Evolutionary conservation across 257 asterid species (phyloP).

Genomic region (Ophiorrhiza pumila): DNA sequence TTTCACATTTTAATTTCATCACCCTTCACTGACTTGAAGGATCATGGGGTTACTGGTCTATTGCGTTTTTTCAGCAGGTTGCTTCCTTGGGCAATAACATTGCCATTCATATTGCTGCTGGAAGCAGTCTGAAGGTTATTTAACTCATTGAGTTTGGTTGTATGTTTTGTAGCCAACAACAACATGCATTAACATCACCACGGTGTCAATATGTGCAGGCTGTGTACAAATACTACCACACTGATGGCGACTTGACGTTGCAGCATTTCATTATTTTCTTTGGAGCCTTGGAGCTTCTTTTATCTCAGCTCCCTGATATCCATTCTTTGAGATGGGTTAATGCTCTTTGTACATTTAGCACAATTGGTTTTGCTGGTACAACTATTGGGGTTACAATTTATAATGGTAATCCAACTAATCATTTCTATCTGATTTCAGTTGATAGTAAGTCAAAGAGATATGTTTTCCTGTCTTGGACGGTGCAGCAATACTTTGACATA

Average conservation of each 20-base stretch:
- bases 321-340: conserved; percentile 64
- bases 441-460: not conserved
- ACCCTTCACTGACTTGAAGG: conserved; percentile 32
- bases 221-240: conserved; percentile 45
- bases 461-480: not conserved
- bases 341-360: conserved; percentile 53
- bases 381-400: conserved; percentile 50
- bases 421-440: not conserved
- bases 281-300: conserved; percentile 46
- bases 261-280: conserved; percentile 55
- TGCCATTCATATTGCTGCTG: conserved; percentile 66
- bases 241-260: conserved; percentile 43
- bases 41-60: conserved; percentile 65
- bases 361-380: conserved; percentile 50
- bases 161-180: not conserved
- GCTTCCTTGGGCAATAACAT: conserved; percentile 63
- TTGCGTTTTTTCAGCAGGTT: conserved; percentile 67
- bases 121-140: conserved; percentile 59
- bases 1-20: conserved; percentile 1
- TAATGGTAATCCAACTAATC: conserved; percentile 27
- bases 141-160: not conserved
- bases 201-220: conserved; percentile 30
- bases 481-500: too few species aligned
- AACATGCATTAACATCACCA: not conserved
- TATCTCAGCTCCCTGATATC: conserved; percentile 61